Percentiles rank a stretch among this genome's conserved stretches.
Conservation (phyloP, 1,139 yeast species). For the Taphrina flavorubra region DNA sequence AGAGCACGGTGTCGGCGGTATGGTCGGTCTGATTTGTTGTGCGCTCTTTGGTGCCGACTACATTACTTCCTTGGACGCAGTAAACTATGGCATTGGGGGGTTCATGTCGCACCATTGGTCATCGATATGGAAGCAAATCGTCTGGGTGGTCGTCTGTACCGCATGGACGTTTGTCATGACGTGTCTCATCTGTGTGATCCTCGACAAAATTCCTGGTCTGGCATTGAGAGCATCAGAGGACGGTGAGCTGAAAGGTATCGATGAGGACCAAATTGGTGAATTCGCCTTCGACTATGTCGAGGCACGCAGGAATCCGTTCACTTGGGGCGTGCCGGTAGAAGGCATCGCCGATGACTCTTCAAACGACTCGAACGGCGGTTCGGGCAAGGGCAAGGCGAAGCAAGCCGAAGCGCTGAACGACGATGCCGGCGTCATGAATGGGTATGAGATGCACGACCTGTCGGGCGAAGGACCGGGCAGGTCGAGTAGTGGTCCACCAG, state of each 20-base stretch:
- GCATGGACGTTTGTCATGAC: constrained; percentile 84
- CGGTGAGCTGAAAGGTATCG: constrained; percentile 88
- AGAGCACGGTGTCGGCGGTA: constrained; percentile 97
- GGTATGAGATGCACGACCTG: constrained; percentile 34
- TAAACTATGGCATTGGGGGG: constrained; percentile 69
- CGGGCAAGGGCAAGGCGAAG: constrained; percentile 38
- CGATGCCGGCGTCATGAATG: constrained; percentile 1
- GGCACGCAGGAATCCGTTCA: constrained; percentile 88
- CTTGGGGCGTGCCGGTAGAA: constrained; percentile 56
- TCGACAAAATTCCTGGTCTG: constrained; percentile 82
- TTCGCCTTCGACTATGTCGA: constrained; percentile 98
- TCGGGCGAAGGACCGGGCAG: constrained; percentile 17
- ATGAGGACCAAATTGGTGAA: constrained; percentile 97
- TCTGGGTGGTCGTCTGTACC: constrained; percentile 72
- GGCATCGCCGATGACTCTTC: constrained; percentile 29
- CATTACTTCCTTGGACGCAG: constrained; percentile 82
- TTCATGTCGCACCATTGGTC: constrained; percentile 91
- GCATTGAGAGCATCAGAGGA: constrained; percentile 71
- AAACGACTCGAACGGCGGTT: constrained; percentile 13
- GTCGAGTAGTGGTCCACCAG: constrained; percentile 2
- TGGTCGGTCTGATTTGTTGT: constrained; percentile 83
- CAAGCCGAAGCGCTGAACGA: constrained; percentile 30
- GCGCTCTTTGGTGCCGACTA: constrained; percentile 86
- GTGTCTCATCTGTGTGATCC: constrained; percentile 71
- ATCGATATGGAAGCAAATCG: constrained; percentile 88